Evolutionary conservation across 2,329 filamentous ascomycete genomes (phyloP).

Genomic region (Fusarium sp.): DNA sequence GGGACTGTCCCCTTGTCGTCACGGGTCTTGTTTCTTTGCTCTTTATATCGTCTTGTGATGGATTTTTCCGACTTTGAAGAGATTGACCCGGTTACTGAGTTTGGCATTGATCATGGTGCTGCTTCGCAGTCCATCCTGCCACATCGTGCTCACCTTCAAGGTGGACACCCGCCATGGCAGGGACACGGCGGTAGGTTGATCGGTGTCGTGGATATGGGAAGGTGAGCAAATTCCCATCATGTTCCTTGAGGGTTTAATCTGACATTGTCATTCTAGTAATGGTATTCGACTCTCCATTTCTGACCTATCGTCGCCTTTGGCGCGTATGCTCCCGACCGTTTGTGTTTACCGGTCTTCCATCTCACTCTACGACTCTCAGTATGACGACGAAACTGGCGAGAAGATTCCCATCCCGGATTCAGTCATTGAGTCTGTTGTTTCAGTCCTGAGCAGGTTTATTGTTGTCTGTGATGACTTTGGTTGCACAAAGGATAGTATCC

Average conservation of each 20-base stretch:
- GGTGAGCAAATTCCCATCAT: constrained; percentile 34
- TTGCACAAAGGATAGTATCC: constrained; percentile 42
- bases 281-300: constrained; percentile 78
- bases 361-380: constrained; percentile 51
- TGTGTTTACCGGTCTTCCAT: constrained; percentile 49
- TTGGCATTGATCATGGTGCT: constrained; percentile 29
- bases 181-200: constrained; percentile 47
- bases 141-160: constrained; percentile 7
- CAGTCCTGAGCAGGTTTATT: constrained; percentile 45
- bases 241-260: neutral
- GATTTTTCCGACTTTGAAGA: constrained; percentile 44
- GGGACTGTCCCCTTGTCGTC: constrained; percentile 20
- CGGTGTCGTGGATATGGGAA: constrained; percentile 55
- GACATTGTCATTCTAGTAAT: constrained; percentile 61
- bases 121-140: constrained; percentile 6
- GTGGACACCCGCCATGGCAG: constrained; percentile 46
- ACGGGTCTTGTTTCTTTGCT: neutral
- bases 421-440: constrained; percentile 45
- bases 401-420: constrained; percentile 47
- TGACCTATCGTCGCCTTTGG: constrained; percentile 58
- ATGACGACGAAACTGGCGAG: constrained; percentile 47
- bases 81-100: constrained; percentile 40
- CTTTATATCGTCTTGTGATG: constrained; percentile 17
- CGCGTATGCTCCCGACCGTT: constrained; percentile 69
- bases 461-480: constrained; percentile 47